Evolutionary conservation across 2,329 filamentous ascomycete species (phyloP), one percentile per base, ranked within the genome.

Genomic region (Alternaria infectoria): DNA sequence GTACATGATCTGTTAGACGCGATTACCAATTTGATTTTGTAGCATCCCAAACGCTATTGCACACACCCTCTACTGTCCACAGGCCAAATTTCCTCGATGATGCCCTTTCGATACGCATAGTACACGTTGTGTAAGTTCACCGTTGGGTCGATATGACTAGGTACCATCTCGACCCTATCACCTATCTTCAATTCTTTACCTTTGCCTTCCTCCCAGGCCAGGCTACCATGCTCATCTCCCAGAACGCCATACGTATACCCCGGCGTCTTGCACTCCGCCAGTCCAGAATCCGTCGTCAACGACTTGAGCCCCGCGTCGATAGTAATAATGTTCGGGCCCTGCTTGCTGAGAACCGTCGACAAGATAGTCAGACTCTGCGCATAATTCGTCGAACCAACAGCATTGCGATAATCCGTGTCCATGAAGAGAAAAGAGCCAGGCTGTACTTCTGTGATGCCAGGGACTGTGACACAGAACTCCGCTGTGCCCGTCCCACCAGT

Each of bases 381-480:
- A 69, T 84, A 87, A 58, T 81, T 81, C 0, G 52, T 17, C 0
- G 78, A 74, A 1, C 85, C 85, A 0, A 87, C 79, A 0, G 85
- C 85, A 55, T 85, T 84, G 4, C 84, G 81, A 66, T 87, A 87
- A 68, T 87, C 85, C 3, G 85, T 85, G 60, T 87, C 85, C 85
- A 87, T 87, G 70, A 87, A 87, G 59, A 87, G 81, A 62, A 87
- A 87, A 0, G 83, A 85, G 0, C 85, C 85, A 0, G 85, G 85
- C 68, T 87, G 85, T 2, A 87, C 76, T 67, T 87, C 85, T 2
- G 85, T 87, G 0, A 87, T 80, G 0, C 85, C 85, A 0, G 82
- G 80, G 0, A 85, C 83, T 0, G 75, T 80, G 2, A 81, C 84
- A 58, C 85, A 87, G 66, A 87, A 86, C 63, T 86, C 85, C 3